These are phyloP conservation scores for Xylaria palmicola DNA, from an alignment of 495 filamentous ascomycete species.

Conservation along the genomic window DNA sequence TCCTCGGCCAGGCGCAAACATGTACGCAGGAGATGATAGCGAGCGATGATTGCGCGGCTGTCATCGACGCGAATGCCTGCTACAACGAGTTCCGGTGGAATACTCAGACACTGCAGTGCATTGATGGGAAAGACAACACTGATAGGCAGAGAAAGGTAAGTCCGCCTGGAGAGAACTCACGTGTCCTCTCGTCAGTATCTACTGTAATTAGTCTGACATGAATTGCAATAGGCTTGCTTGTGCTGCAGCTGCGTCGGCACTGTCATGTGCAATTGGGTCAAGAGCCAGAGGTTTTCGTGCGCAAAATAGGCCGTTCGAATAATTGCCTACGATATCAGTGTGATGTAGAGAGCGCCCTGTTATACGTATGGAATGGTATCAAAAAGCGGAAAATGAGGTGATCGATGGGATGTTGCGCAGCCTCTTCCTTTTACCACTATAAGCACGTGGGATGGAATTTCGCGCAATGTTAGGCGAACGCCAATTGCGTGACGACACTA, in stretches of 20 bases:
- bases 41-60: constrained; percentile 41
- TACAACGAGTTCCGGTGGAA: constrained; percentile 45
- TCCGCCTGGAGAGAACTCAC: not conserved
- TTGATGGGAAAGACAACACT: constrained; percentile 36
- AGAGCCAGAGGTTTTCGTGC: constrained; percentile 17
- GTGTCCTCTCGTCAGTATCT: not conserved
- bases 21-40: constrained; percentile 35
- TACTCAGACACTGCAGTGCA: constrained; percentile 39
- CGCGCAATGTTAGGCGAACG: no score
- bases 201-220: not conserved
- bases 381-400: no score
- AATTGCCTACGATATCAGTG: no score
- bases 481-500: no score
- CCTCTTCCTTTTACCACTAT: no score
- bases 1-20: constrained; percentile 27
- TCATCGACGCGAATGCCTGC: constrained; percentile 44
- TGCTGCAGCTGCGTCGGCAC: constrained; percentile 39
- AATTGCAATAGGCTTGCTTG: constrained; percentile 31
- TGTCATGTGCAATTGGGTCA: constrained; percentile 39
- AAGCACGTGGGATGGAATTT: no score
- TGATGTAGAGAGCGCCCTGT: no score
- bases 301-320: not conserved
- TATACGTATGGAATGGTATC: no score
- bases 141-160: constrained; percentile 35
- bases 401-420: no score